Base-by-base conservation (phyloP, 306 rosid species). In the Pyrus pyrifolia region DNA sequence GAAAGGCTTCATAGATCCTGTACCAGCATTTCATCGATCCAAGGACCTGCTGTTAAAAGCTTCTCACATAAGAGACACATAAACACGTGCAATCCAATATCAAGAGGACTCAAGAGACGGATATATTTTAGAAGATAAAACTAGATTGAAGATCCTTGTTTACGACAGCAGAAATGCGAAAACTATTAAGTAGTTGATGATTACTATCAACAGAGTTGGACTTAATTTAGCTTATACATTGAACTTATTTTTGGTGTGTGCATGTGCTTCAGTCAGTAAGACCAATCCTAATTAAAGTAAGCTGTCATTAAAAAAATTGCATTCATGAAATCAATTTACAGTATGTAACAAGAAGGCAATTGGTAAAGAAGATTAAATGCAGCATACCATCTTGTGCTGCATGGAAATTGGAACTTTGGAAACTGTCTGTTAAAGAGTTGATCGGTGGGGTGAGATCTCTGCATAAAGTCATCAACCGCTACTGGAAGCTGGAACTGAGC, bases 21-120 rank as follows among this genome's bases (percentile, higher is more conserved):
- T 91, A 90, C 97, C 93, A 92, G 93, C 93, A 95, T 90, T 89
- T 95, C 97, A 95, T 89, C 92, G 89, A 94, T 84, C 95, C 96
- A 91, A 94, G 87, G 93, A 85, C 97, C 99, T 91, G 90, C 86
- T 78, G 95, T 91, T 95, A 89, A 90, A 83, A 89, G 86, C 93
- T 83, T 88, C 83, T 82, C 84, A 81, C 97, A 33, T 89, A 90
- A 92, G 96, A 90, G 78, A 85, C 67, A 68, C 79, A 81, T 55
- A 72, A 80, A 83, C 74, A 76, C 71, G 67, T 81, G 70, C 35
- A 81, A 63, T 66, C 76, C 78, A 83, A 71, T 38, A 77, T 45
- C 63, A 78, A 72, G 29, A 77, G 71, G 55, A 61, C 75, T 65
- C 79, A 71, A 71, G 67, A 45, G 74, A 87, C 40, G 40, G 40